phyloP scores from a whole-genome alignment of 148 eudicot species.

The Arctostaphylos glauca region DNA sequence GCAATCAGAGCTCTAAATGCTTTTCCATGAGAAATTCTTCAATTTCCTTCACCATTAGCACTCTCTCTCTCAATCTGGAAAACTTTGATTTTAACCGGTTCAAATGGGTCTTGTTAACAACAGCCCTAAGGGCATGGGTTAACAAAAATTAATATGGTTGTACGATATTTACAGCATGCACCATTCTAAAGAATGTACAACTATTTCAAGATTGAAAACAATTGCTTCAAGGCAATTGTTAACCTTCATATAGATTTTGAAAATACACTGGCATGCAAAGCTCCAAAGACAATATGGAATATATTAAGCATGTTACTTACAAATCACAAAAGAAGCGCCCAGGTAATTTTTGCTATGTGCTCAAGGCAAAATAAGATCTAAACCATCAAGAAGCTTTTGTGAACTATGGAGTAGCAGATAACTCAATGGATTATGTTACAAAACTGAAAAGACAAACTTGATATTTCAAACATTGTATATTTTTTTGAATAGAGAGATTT shows the following conservation, averaged over 20 bases:
- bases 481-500: background rate
- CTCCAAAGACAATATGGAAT: background rate
- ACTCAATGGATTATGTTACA: background rate
- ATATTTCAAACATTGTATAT: background rate
- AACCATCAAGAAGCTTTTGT: background rate
- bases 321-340: background rate
- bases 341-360: background rate
- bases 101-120: background rate
- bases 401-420: background rate
- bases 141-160: background rate
- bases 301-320: background rate
- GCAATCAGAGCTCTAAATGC: background rate
- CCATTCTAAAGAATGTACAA: background rate
- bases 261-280: background rate
- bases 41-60: background rate
- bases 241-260: background rate
- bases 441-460: background rate
- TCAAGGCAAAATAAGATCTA: background rate
- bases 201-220: background rate
- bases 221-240: background rate
- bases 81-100: background rate
- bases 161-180: background rate
- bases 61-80: background rate
- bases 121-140: background rate
- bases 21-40: background rate